A percentile compares a stretch with the other conserved stretches of the same genome.
Evolutionary conservation across 306 rosid genomes (phyloP).

Genomic region (Oemleria cerasiformis): DNA sequence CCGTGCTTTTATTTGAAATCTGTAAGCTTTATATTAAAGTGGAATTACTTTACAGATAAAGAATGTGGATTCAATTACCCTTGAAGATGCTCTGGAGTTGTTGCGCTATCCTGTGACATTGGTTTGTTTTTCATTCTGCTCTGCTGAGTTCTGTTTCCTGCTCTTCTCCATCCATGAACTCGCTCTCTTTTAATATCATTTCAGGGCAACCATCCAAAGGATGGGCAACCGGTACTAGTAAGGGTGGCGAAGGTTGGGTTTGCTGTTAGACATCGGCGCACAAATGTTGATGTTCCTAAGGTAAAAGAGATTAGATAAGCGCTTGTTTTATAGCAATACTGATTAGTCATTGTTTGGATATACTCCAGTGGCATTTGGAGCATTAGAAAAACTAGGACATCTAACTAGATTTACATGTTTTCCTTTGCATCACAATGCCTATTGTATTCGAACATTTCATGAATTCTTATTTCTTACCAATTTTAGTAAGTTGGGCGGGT

Average conservation of each 20-base stretch:
- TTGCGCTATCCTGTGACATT: slow-evolving; percentile 76
- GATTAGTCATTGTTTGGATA: too few species aligned
- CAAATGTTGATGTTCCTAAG: slow-evolving; percentile 54
- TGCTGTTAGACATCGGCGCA: slow-evolving; percentile 54
- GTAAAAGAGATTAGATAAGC: background rate
- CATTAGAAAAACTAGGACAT: too few species aligned
- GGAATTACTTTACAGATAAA: slow-evolving; percentile 57
- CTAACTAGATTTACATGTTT: background rate
- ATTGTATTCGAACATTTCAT: background rate
- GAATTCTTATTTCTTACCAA: background rate
- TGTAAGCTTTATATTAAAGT: slow-evolving; percentile 1
- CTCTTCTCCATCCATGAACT: slow-evolving; percentile 9
- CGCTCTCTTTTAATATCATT: slow-evolving; percentile 20
- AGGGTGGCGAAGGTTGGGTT: slow-evolving; percentile 61
- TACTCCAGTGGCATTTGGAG: too few species aligned
- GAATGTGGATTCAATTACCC: slow-evolving; percentile 56
- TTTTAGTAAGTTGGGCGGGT: background rate
- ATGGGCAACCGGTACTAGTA: slow-evolving; percentile 68
- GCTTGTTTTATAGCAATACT: background rate
- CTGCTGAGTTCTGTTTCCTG: background rate
- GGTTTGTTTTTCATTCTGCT: slow-evolving; percentile 48
- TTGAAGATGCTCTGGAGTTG: slow-evolving; percentile 63
- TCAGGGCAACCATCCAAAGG: slow-evolving; percentile 85
- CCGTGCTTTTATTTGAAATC: slow-evolving; percentile 13
- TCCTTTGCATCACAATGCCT: background rate